Base-by-base conservation (phyloP, 192 early-diverging fungal species). In the Coemansia sp. region DNA sequence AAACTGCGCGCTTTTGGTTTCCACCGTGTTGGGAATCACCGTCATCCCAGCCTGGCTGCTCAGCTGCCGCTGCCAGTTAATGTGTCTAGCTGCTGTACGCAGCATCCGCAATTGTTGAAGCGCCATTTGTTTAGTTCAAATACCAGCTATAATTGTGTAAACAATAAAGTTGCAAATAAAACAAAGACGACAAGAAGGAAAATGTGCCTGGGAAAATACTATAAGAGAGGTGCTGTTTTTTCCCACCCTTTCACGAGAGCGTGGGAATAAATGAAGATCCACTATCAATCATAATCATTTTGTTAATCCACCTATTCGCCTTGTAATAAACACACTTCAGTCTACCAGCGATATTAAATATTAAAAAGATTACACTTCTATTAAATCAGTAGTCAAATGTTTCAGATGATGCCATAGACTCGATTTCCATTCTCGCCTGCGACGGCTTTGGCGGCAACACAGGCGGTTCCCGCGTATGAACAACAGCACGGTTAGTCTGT, bases 1-100 rank as follows among this genome's bases (percentile, higher is more conserved):
- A 64, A 79, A 79, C 59, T 60, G 63, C 25, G 70, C 59, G 2
- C 70, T 49, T 35, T 73, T 69, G 2, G 64, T 24, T 60, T 79
- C 76, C 2, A 65, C 48, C 10, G 65, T 62, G 58, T 76, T 57
- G 29, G 66, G 55, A 41, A 82, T 73, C 39, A 64, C 71, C 2
- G 76, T 66, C 76, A 79, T 66, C n/a, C 43, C 64, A 3, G 60
- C 37, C 15, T 17, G 50, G 50, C 50, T 52, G 41, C 41, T 45
- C 11, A 45, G 11, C 9, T 45, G 41, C 14, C 41, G 41, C 41
- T 45, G 41, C 41, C 41, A 45, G 41, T 35, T 35, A 5, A 35
- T 35, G 6, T 35, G 32, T 35, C 32, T 35, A 35, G 32, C 32
- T 35, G 32, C 32, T 35, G 32, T 35, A 6, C 32, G 32, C 32